These are phyloP conservation scores for Trichoderma breve DNA, from an alignment of 2,329 filamentous ascomycete species.

Conservation along the genomic window DNA sequence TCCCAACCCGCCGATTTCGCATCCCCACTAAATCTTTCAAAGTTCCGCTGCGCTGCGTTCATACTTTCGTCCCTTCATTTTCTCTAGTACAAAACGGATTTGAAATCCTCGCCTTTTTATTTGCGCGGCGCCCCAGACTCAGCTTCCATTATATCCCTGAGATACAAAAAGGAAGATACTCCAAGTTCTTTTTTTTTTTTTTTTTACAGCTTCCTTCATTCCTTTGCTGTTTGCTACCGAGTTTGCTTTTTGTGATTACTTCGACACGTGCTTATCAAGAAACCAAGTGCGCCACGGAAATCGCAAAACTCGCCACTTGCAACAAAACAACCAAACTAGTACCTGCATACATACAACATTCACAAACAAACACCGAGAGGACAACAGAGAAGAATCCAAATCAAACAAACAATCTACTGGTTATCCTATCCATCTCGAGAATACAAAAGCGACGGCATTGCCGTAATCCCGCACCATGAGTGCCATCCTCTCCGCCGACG, in stretches of 20 bases:
- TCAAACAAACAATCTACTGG: not conserved
- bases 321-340: not conserved
- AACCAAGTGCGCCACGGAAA: slow-evolving; percentile 3
- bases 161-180: not conserved
- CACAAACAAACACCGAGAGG: not conserved
- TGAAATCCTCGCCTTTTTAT: slow-evolving; percentile 35
- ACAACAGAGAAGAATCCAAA: not conserved
- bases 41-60: not conserved
- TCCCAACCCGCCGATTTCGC: slow-evolving; percentile 12
- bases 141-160: not conserved
- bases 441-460: slow-evolving; percentile 3
- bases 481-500: slow-evolving; percentile 93
- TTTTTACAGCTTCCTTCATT: not conserved
- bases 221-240: not conserved
- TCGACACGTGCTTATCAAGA: slow-evolving; percentile 15
- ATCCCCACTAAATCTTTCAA: not conserved
- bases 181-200: too few species aligned
- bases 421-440: not conserved
- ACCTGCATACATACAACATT: not conserved
- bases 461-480: slow-evolving; percentile 64
- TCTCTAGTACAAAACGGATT: slow-evolving; percentile 25
- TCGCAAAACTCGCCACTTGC: slow-evolving; percentile 10
- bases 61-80: not conserved
- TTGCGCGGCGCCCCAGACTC: slow-evolving; percentile 26
- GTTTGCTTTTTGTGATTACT: not conserved